Percentiles rank a stretch among this genome's conserved stretches.
Conservation (phyloP, 2,329 filamentous ascomycete species). For the Fusarium nanum region DNA sequence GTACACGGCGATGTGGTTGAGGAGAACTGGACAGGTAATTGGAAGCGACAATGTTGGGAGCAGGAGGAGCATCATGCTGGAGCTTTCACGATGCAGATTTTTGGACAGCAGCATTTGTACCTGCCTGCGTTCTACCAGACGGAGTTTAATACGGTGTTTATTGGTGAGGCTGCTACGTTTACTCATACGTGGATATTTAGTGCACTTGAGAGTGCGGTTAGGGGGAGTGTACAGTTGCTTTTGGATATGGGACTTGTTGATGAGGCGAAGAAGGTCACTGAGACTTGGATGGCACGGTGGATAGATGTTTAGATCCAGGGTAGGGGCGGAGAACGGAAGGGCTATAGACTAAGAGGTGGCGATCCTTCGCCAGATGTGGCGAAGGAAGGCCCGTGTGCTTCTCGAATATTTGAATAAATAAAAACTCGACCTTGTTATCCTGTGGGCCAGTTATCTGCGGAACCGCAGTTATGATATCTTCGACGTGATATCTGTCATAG, state of each 20-base stretch:
- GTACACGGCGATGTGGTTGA: slow-evolving; percentile 55
- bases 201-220: slow-evolving; percentile 66
- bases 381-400: neutral
- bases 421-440: neutral
- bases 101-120: slow-evolving; percentile 69
- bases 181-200: slow-evolving; percentile 67
- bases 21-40: slow-evolving; percentile 68
- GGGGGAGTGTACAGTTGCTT: slow-evolving; percentile 66
- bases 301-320: slow-evolving; percentile 42
- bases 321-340: neutral
- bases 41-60: slow-evolving; percentile 70
- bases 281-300: slow-evolving; percentile 71
- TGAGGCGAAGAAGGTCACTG: slow-evolving; percentile 67
- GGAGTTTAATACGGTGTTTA: slow-evolving; percentile 57
- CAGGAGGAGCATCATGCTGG: slow-evolving; percentile 66
- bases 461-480: neutral
- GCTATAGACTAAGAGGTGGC: neutral
- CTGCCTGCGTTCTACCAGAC: slow-evolving; percentile 71
- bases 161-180: slow-evolving; percentile 57
- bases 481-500: neutral
- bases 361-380: no score
- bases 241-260: slow-evolving; percentile 68
- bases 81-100: slow-evolving; percentile 63
- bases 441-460: neutral
- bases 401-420: neutral